Evolutionary conservation across 306 rosid species (phyloP).

Genomic region (Parietaria judaica): DNA sequence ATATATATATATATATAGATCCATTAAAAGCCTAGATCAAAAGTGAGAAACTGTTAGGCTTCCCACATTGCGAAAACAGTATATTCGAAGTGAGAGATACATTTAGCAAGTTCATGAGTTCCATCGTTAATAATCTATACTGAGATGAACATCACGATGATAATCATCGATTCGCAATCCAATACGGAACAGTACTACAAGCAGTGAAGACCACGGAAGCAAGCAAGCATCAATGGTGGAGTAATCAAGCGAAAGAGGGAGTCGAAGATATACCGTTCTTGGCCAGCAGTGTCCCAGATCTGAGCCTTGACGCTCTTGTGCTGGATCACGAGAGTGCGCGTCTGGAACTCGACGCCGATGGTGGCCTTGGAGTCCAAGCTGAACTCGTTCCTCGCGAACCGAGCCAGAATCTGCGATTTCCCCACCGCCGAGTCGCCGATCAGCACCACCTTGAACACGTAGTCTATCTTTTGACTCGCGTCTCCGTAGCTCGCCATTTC

Average conservation of each 20-base stretch:
- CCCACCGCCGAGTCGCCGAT: conserved; percentile 99
- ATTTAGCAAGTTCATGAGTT: too few species aligned
- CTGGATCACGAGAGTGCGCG: conserved; percentile 71
- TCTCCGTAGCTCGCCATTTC: conserved; percentile 80
- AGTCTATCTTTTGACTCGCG: conserved; percentile 80
- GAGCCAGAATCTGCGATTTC: conserved; percentile 85
- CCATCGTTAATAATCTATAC: too few species aligned
- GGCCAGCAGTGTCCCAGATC: conserved; percentile 99
- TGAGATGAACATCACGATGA: too few species aligned
- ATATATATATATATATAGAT: neutral
- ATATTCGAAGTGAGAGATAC: too few species aligned
- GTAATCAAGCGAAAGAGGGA: neutral
- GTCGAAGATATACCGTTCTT: conserved; percentile 58
- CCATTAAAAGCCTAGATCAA: too few species aligned
- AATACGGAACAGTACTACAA: neutral
- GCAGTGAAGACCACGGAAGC: neutral
- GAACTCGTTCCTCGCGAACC: conserved; percentile 94
- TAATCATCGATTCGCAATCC: too few species aligned
- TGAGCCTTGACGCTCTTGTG: conserved; percentile 97
- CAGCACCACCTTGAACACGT: conserved; percentile 92
- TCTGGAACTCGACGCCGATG: conserved; percentile 97
- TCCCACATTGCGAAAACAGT: too few species aligned
- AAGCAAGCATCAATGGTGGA: neutral
- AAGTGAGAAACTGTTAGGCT: too few species aligned
- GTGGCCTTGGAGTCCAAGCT: conserved; percentile 95